Evolutionary conservation across 768 basidiomycete genomes (phyloP), one percentile per base, ranked within the genome.

Genomic region (Boletus vermiculosoides): DNA sequence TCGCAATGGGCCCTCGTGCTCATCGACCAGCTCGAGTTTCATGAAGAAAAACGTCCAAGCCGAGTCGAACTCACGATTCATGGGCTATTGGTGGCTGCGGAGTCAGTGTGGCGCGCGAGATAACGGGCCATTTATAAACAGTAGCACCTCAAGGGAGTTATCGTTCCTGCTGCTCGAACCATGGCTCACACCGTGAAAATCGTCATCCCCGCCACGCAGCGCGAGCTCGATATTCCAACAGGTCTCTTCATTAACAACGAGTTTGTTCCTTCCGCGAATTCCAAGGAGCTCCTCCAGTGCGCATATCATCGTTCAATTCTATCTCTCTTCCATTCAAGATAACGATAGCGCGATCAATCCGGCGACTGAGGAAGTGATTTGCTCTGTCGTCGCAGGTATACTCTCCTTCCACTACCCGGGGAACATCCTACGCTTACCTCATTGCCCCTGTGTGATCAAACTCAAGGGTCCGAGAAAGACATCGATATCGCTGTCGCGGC

Each of bases 211-310:
- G 66, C 71, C 50, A 69, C 75, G 28, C 74, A 77, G 52, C 83
- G 81, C 69, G 67, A 76, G 64, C 76, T 92, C 49, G 76, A 76
- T 36, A 78, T 94, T 37, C 86, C 87, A 11, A 92, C 90, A 8
- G 92, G 92, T 18, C 79, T 96, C 25, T 98, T 92, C 77, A 94
- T 98, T 74, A 86, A 94, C 78, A 92, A 92, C 69, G 82, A 93
- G 67, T 95, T 93, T 65, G 87, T 91, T 30, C 71, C 84, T n/a
- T 90, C 89, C 7, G 78, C 80, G 25, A 87, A 90, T 64, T 87
- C 84, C 33, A 66, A 75, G 15, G 87, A 88, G 54, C 70, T 78
- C 44, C 83, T 92, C 67, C 68, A 81, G 89, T 90, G 63, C 62
- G 84, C 71, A 41, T 49, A 0, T 37, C 46, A 22, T 40, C 52